Evolutionary conservation across 139 green algal genomes (phyloP), one percentile per base, ranked within the genome.

Genomic region (Picocystis salinarum): DNA sequence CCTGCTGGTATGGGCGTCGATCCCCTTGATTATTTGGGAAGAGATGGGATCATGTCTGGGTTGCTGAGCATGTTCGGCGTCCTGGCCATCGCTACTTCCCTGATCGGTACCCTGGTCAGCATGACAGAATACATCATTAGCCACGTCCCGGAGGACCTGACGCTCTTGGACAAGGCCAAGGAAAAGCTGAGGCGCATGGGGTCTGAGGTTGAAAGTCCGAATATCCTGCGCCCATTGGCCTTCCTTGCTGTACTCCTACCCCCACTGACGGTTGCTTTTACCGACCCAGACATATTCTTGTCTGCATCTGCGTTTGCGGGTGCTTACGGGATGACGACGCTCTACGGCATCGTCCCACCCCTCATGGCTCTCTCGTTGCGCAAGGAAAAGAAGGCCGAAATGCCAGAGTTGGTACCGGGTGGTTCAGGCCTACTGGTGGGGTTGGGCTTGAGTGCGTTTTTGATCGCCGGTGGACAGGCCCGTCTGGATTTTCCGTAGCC

Each of bases 291-390:
- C 33, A 45, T 45, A 26, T 81, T 81, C 41, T 34, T 81, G 25
- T 24, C 26, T 3, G 51, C 56, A 0, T 30, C 46, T 12, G 33
- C 45, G 5, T 69, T 60, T 23, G 50, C 33, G 3, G 62, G 66
- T 2, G 58, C 50, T 3, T 76, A 74, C 30, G 72, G 75, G 39
- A 76, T 79, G 58, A 81, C 70, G 0, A 13, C 53, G 5, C 54
- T 85, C 6, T 85, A 75, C 48, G 74, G 74, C 0, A 19, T 83
- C 0, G 19, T 83, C 23, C 73, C 74, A 0, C 70, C 74, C 2
- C 28, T 78, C 0, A 83, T 83, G 74, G 62, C 58, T 5, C 67
- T 55, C 57, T 30, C 31, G 7, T 34, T 75, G 42, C 45, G 20
- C 36, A 6, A 42, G 36, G 6, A 22, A 9, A 6, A n/a, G n/a